Evolutionary conservation across 2,329 filamentous ascomycete genomes (phyloP), one percentile per base, ranked within the genome.

Genomic region (Penicillium vulpinum): DNA sequence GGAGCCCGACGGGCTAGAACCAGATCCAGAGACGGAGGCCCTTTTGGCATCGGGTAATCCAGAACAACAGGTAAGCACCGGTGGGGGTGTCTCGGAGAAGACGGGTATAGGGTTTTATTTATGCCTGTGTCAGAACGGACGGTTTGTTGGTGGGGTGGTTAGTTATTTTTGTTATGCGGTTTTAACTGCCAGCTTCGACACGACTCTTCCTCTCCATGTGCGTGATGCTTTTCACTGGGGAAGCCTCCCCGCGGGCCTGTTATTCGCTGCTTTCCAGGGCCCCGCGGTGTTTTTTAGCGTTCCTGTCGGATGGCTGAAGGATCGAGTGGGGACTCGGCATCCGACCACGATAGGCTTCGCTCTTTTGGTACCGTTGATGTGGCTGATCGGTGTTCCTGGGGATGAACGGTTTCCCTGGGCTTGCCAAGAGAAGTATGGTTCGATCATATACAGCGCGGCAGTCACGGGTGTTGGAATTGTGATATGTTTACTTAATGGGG

Each of bases 261-360:
- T 85, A 16, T 85, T 87, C 62, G 74, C 85, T 2, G 75, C 79
- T 4, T 64, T 89, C 28, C 81, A 88, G 45, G 72, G 86, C 2
- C 87, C 87, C 0, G 59, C 57, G 3, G 80, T 81, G 8, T 83
- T 89, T 64, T 61, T 83, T 2, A 81, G 83, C 0, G 87, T 88
- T 0, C 43, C 85, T 0, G 79, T 85, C 2, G 86, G 83, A 13
- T 77, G 75, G 73, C 63, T 80, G 46, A 69, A 69, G 24, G 63
- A 69, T 48, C 57, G 57, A 10, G 54, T 66, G 22, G 70, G 69
- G 4, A 68, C 63, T 1, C 64, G 64, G 18, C 51, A 62, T 33
- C 62, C 69, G 6, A 66, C 62, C 18, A 62, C 64, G 10, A 43
- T 66, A 15, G 70, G 70, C 0, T 72, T 68, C 33, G 26, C 66